These are phyloP conservation scores for Penstemon barbatus DNA, from an alignment of 257 asterid genomes.

Conservation along the genomic window DNA sequence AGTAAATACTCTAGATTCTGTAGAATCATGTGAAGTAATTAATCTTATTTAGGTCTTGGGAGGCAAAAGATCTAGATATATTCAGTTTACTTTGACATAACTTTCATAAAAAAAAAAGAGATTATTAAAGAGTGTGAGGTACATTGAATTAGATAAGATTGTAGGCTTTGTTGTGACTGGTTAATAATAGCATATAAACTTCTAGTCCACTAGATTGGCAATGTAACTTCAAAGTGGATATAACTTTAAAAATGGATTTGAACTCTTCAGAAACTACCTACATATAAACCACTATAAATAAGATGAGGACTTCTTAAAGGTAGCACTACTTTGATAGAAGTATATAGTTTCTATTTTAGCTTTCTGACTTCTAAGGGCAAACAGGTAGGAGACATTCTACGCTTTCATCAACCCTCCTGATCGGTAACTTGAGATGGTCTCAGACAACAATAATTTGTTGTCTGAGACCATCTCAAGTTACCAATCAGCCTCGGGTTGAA, in stretches of 20 bases:
- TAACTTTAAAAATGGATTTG: neutral
- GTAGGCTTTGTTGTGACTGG: too few relatives aligned
- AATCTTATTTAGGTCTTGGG: too few relatives aligned
- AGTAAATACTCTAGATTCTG: too few relatives aligned
- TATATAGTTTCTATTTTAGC: neutral
- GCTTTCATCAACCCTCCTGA: conserved; percentile 18
- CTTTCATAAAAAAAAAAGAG: too few relatives aligned
- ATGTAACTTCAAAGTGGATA: neutral
- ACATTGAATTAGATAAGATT: too few relatives aligned
- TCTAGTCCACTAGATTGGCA: neutral
- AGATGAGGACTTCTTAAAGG: neutral
- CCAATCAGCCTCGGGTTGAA: neutral
- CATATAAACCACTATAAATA: neutral
- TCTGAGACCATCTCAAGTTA: conserved; percentile 33
- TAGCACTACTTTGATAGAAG: neutral
- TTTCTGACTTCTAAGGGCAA: neutral
- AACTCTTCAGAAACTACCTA: neutral
- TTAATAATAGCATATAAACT: neutral
- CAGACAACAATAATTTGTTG: conserved; percentile 5
- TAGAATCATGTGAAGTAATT: too few relatives aligned
- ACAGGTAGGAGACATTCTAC: neutral
- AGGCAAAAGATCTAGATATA: too few relatives aligned
- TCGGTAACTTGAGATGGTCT: conserved; percentile 26
- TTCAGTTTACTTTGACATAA: too few relatives aligned
- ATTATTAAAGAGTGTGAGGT: too few relatives aligned